These are phyloP conservation scores for Glycine latifolia DNA, from an alignment of 306 rosid species.

Conservation along the genomic window DNA sequence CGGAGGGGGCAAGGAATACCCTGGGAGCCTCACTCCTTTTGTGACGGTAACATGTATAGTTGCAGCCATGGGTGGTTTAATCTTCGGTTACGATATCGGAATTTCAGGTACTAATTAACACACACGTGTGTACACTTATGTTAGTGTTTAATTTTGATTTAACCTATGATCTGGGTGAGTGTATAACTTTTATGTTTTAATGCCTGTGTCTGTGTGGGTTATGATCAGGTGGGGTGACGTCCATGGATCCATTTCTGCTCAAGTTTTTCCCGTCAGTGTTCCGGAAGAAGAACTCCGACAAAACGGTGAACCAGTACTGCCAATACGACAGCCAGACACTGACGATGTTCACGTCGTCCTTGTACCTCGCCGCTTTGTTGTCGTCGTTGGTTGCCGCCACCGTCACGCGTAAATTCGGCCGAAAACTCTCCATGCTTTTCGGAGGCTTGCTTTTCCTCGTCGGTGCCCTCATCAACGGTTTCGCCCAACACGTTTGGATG, in stretches of 20 bases:
- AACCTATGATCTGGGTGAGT: neutral
- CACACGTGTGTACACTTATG: neutral
- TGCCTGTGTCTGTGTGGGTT: neutral
- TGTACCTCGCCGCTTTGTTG: constrained; percentile 85
- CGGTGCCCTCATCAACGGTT: constrained; percentile 83
- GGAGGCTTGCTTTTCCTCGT: constrained; percentile 76
- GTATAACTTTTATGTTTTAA: neutral
- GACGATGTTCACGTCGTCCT: constrained; percentile 90
- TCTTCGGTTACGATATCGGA: constrained; percentile 94
- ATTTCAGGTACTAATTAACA: constrained; percentile 68
- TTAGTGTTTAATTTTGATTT: neutral
- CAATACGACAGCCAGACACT: constrained; percentile 74
- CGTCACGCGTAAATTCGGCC: constrained; percentile 75
- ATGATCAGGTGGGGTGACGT: constrained; percentile 84
- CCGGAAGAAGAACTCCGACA: constrained; percentile 54
- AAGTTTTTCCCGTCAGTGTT: constrained; percentile 79
- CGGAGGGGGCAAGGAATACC: constrained; percentile 60
- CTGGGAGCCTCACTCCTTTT: constrained; percentile 78
- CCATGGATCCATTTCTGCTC: constrained; percentile 78
- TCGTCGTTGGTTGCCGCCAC: constrained; percentile 81
- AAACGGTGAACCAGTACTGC: constrained; percentile 70
- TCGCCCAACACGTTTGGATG: constrained; percentile 72
- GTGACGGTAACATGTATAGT: constrained; percentile 79
- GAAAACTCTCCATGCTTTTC: constrained; percentile 79
- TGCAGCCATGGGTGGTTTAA: constrained; percentile 98